Evolutionary conservation across 306 rosid genomes (phyloP), one percentile per base, ranked within the genome.

Genomic region (Clitoria ternatea): DNA sequence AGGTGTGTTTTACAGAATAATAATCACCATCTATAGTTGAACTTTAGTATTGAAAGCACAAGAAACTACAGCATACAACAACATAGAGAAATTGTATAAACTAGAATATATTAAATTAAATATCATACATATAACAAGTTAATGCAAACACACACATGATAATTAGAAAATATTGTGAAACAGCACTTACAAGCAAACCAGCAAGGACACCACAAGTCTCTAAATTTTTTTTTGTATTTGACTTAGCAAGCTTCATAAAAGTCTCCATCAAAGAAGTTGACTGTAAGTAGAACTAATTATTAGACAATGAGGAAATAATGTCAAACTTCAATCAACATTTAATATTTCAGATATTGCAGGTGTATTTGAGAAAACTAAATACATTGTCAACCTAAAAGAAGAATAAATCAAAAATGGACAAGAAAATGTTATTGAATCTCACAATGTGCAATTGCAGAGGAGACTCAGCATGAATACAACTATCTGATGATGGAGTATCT

Each of bases 131-230:
- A 42, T 44, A 54, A 42, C 47, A 80, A 29, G 18, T 44, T 26
- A 33, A 43, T 55, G 30, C 48, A 39, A 9, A 32, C 63, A 56
- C 56, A 73, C 14, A 17, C 29, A 60, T 13, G 35, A 39, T 54
- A 30, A 45, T n/a, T 39, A 35, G 11, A 64, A 63, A 53, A 10
- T 67, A 49, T 14, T 30, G 39, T 22, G 15, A 42, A 68, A 61
- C 60, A 77, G 30, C 54, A 87, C 98, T 85, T 89, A 94, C 98
- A 80, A 94, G 98, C 68, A 88, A 79, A 70, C 98, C 98, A 5
- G 94, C 98, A 42, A 94, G 95, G 74, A 94, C 65, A 29, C 98
- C 98, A 72, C 98, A 94, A 66, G 98, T 94, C 78, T 90, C 98
- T 69, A 94, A 85, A 87, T 91, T 83, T 78, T 78, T 93, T 29